These are phyloP conservation scores for Phytophthora vignae DNA, from an alignment of 352 stramenopile genomes.

Conservation along the genomic window DNA sequence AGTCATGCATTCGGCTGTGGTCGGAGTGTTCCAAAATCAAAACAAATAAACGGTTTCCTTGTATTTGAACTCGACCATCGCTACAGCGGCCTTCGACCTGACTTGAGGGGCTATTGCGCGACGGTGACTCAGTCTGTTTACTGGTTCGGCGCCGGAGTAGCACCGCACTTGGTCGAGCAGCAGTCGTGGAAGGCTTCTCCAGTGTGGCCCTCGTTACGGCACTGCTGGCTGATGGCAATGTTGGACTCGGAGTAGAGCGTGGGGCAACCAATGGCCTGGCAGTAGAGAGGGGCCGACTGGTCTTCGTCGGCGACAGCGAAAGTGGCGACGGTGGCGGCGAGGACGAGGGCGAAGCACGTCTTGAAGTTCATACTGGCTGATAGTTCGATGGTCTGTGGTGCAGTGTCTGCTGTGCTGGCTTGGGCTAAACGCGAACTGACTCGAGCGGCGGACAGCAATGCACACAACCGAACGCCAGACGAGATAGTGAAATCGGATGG, in stretches of 20 bases:
- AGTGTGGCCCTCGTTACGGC: conserved; percentile 13
- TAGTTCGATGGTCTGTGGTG: conserved; percentile 1
- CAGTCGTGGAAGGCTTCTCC: conserved; percentile 3
- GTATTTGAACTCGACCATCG: conserved; percentile 9
- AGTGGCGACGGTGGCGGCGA: conserved; percentile 21
- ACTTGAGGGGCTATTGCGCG: neutral
- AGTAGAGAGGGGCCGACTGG: conserved; percentile 14
- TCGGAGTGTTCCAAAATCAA: neutral
- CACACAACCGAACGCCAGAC: conserved; percentile 5
- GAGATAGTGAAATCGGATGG: conserved; percentile 25
- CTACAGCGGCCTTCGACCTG: neutral
- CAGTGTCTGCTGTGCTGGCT: neutral
- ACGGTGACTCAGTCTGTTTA: neutral
- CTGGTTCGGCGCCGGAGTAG: neutral
- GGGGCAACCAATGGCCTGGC: conserved; percentile 16
- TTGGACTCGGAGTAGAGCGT: conserved; percentile 24
- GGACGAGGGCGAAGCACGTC: conserved; percentile 24
- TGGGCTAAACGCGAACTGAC: conserved; percentile 34
- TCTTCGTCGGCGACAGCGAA: conserved; percentile 13
- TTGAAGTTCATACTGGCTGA: conserved; percentile 34
- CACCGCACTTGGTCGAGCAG: conserved; percentile 19
- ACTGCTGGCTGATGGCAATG: conserved; percentile 19
- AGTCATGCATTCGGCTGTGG: too few relatives aligned
- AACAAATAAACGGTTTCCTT: conserved; percentile 9
- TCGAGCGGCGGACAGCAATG: conserved; percentile 8